Evolutionary conservation across 2,329 filamentous ascomycete genomes (phyloP), one percentile per base, ranked within the genome.

Genomic region (Cercospora sesami): DNA sequence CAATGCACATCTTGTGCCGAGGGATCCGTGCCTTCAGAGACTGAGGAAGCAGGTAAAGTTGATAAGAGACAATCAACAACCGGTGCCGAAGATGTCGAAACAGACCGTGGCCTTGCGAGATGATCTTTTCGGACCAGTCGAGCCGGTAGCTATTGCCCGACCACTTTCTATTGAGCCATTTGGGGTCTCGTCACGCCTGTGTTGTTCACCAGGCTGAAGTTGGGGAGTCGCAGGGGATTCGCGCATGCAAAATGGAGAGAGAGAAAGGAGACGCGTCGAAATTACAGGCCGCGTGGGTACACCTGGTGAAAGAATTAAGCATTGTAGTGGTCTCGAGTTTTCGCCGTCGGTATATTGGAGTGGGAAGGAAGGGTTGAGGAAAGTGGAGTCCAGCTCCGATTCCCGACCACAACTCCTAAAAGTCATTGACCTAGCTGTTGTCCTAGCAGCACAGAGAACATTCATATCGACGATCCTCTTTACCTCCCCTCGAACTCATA

Each of bases 401-500:
- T 26, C 26, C 48, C 48, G 48, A 55, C 23, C 48, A 55, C 23
- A 55, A 16, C 21, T 16, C 23, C 30, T 4, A 53, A 23, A 53
- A 30, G 28, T 28, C 14, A 28, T 12, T 53, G 12, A 28, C 48
- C 12, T 16, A 39, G 6, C 36, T 39, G 4, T n/a, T 39, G 36
- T n/a, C 36, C 16, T 42, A 6, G 36, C 36, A 42, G 36, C 5
- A 42, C 7, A 39, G 14, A 16, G n/a, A 23, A 48, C 1, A 48
- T 21, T 51, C 21, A 51, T 55, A 2, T 26, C 55, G 28, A 59
- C 5, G 18, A 14, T 36, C 28, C 14, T 26, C 26, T n/a, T 58
- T 28, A 63, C 18, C 30, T 36, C 42, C 60, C 63, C 33, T 68
- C 70, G 53, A 68, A 69, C 21, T 72, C 67, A 67, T 71, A 73